A percentile compares a stretch with the other conserved stretches of the same genome.
Evolutionary conservation across 768 basidiomycete genomes (phyloP).

Genomic region (Mycena galericulata): DNA sequence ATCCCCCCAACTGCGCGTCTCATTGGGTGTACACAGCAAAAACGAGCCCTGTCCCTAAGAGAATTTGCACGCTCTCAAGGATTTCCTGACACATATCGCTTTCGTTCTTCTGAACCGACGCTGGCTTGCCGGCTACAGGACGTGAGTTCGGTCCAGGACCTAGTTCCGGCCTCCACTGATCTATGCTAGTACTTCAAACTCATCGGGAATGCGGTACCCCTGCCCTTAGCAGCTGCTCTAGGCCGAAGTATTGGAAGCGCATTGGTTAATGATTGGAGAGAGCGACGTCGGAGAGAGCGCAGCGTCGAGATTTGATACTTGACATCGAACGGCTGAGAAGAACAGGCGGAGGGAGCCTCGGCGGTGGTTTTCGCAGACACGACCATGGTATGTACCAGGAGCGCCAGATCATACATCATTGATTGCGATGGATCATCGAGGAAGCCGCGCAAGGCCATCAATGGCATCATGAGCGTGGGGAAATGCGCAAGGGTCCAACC

Average conservation of each 20-base stretch:
- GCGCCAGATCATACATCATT: too few relatives aligned
- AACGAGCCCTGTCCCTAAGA: slow-evolving; percentile 58
- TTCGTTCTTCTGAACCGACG: slow-evolving; percentile 51
- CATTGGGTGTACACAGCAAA: slow-evolving; percentile 53
- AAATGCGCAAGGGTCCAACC: too few relatives aligned
- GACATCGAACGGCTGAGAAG: too few relatives aligned
- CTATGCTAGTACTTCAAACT: slow-evolving; percentile 12
- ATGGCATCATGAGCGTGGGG: too few relatives aligned
- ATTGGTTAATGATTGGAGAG: not conserved
- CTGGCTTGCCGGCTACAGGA: slow-evolving; percentile 23
- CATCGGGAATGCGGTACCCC: slow-evolving; percentile 28
- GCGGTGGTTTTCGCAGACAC: too few relatives aligned
- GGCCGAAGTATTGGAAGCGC: slow-evolving; percentile 24
- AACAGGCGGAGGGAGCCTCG: too few relatives aligned
- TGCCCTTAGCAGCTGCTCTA: slow-evolving; percentile 22
- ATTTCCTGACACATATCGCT: slow-evolving; percentile 61
- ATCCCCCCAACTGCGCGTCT: not conserved
- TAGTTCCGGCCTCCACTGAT: not conserved
- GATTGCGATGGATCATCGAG: too few relatives aligned
- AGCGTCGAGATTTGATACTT: slow-evolving; percentile 12
- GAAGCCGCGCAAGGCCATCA: too few relatives aligned
- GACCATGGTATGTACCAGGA: too few relatives aligned
- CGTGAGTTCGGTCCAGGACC: not conserved
- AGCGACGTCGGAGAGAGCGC: not conserved
- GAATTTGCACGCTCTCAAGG: slow-evolving; percentile 68